Evolutionary conservation across 805 yeast genomes (phyloP).

Genomic region (Kurtzmaniella cleridarum): DNA sequence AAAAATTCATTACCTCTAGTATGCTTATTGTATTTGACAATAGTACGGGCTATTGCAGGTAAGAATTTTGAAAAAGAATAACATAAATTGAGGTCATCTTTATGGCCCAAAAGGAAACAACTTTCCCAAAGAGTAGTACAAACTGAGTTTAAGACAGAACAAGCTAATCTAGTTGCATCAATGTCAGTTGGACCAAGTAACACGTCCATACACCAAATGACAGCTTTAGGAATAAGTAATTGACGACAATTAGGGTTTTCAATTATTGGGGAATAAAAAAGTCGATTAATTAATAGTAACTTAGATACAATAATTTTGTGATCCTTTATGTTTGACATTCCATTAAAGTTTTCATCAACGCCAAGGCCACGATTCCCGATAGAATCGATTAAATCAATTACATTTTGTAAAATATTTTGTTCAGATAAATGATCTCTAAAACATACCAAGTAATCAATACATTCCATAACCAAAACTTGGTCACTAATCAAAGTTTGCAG

Average conservation of each 20-base stretch:
- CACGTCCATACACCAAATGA: conserved; percentile 56
- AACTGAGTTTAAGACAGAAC: conserved; percentile 50
- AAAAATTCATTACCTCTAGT: conserved; percentile 43
- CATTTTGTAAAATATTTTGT: conserved; percentile 34
- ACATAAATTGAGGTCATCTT: conserved; percentile 33
- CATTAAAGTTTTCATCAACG: conserved; percentile 27
- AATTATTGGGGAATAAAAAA: conserved; percentile 37
- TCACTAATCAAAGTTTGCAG: conserved; percentile 49
- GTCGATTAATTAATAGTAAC: conserved; percentile 55
- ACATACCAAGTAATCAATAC: conserved; percentile 50
- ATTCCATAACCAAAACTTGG: conserved; percentile 59
- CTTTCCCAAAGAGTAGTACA: conserved; percentile 33
- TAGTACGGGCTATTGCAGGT: conserved; percentile 48
- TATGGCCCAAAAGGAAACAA: conserved; percentile 21
- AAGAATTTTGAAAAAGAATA: conserved; percentile 47
- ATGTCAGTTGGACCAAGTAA: conserved; percentile 46
- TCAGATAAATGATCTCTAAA: conserved; percentile 36
- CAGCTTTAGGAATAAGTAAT: conserved; percentile 39
- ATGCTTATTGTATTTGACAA: conserved; percentile 48
- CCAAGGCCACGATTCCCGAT: conserved; percentile 56
- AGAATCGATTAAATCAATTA: conserved; percentile 44
- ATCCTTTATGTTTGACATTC: conserved; percentile 31
- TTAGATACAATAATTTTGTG: conserved; percentile 53
- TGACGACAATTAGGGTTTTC: conserved; percentile 23
- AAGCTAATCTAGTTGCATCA: conserved; percentile 60